Base-by-base conservation (phyloP, 2,329 filamentous ascomycete genomes). In the Xylaria sp. region DNA sequence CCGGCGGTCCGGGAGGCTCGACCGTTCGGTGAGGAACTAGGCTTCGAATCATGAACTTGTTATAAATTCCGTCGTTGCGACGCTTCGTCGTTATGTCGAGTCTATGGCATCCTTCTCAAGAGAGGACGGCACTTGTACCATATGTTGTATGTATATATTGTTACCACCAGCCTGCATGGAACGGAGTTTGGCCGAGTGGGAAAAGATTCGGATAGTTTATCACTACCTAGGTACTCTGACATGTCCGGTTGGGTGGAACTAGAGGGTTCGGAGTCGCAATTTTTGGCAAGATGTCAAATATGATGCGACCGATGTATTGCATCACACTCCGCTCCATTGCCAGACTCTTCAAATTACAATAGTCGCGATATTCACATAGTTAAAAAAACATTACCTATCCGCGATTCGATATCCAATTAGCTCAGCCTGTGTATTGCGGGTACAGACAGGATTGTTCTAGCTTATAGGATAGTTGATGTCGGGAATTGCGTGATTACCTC, bases 71-170 rank as follows among this genome's bases (percentile, higher is more conserved):
- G 10, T 28, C 36, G 28, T n/a, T 2, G 23, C 31, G 15, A 46
- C 1, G n/a, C 15, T 18, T 43, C n/a, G 28, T 3, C 3, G 28
- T 20, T 13, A 13, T 23, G 18, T 56, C 15, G 54, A 43, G 28
- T 39, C 15, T 28, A 33, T 28, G 7, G 31, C 12, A 6, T 39
- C 12, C 31, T 20, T 23, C 25, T 55, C 43, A 20, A 39, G 25
- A n/a, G 20, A 15, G 60, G 66, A 57, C 43, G 20, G 12, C n/a
- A 25, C 49, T 59, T 74, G 67, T 74, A 74, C 48, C 28, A 63
- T 64, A 69, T 72, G 46, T 52, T 74, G 73, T 76, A 75, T 57
- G 64, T 71, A 48, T 71, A 67, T 36, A 36, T 36, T 49, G 51
- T 41, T 48, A 6, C 69, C 46, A 56, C 52, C 25, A 51, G 64